A percentile compares a stretch with the other conserved stretches of the same genome.
phyloP scores from a whole-genome alignment of 2,329 filamentous ascomycete genomes.

The Monosporascus sp. region DNA sequence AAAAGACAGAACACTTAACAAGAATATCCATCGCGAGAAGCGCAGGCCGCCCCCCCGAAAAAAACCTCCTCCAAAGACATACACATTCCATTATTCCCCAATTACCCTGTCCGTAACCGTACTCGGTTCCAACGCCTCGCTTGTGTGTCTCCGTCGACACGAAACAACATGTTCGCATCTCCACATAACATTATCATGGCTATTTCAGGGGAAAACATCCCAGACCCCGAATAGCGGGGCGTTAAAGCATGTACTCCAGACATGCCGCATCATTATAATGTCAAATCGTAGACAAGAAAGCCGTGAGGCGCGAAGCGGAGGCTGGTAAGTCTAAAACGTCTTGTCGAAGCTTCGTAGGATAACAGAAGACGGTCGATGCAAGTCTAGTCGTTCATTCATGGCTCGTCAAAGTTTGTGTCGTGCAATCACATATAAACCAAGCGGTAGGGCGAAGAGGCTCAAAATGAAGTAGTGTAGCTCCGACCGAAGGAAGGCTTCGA shows the following conservation, averaged over 20 bases:
- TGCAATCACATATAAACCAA: constrained; percentile 1
- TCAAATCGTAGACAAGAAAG: constrained; percentile 25
- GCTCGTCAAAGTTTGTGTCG: constrained; percentile 4
- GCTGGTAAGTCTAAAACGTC: constrained; percentile 14
- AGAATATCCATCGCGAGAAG: background rate
- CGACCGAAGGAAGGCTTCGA: constrained; percentile 32
- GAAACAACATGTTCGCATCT: constrained; percentile 1
- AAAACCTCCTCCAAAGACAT: background rate
- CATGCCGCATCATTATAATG: constrained; percentile 21
- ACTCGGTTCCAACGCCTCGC: background rate
- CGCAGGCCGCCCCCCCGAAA: background rate
- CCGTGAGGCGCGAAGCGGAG: constrained; percentile 23
- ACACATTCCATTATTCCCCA: background rate
- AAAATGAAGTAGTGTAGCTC: constrained; percentile 34
- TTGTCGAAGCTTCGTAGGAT: constrained; percentile 3
- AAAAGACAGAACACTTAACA: background rate
- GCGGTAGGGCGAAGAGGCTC: constrained; percentile 11
- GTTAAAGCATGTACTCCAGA: constrained; percentile 16
- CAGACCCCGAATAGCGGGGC: constrained; percentile 13
- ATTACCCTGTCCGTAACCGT: background rate
- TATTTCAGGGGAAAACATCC: constrained; percentile 8
- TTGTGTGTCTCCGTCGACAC: background rate
- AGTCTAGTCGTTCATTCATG: constrained; percentile 13
- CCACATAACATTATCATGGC: constrained; percentile 3
- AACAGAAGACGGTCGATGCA: constrained; percentile 3